Evolutionary conservation across 768 basidiomycete species (phyloP).

Genomic region (Macrocybe gigantea): DNA sequence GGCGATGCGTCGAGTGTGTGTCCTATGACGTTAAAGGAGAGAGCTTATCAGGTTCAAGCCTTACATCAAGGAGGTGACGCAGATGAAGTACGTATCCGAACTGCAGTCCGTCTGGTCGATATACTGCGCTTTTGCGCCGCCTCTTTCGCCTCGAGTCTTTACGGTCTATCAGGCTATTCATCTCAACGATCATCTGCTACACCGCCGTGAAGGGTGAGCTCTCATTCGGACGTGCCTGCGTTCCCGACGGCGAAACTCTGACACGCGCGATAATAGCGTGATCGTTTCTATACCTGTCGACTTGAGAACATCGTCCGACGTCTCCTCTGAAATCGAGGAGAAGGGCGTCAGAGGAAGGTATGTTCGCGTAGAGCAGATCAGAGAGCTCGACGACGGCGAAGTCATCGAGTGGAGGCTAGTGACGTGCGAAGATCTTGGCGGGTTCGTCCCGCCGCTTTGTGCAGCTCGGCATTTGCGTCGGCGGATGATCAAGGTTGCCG

Average conservation of each 20-base stretch:
- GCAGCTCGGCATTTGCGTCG: conserved; percentile 40
- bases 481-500: conserved; percentile 43
- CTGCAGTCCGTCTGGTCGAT: conserved; percentile 53
- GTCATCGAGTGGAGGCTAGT: conserved; percentile 58
- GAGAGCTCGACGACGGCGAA: conserved; percentile 41
- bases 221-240: not conserved
- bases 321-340: conserved; percentile 47
- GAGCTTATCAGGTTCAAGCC: conserved; percentile 38
- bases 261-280: conserved; percentile 12
- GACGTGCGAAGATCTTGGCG: conserved; percentile 50
- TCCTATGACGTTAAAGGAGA: not conserved
- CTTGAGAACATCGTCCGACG: conserved; percentile 28
- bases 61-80: conserved; percentile 46
- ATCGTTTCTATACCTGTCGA: conserved; percentile 53
- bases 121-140: conserved; percentile 49
- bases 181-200: conserved; percentile 31
- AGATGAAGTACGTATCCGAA: conserved; percentile 46
- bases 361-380: conserved; percentile 47
- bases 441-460: conserved; percentile 45
- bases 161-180: conserved; percentile 49
- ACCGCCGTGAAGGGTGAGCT: conserved; percentile 40
- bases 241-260: not conserved
- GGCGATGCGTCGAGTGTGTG: not conserved
- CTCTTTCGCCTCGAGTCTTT: conserved; percentile 57
- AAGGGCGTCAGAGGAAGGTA: conserved; percentile 50